Conservation (phyloP, 208 protist genomes). For the Trichomonas tenax region DNA sequence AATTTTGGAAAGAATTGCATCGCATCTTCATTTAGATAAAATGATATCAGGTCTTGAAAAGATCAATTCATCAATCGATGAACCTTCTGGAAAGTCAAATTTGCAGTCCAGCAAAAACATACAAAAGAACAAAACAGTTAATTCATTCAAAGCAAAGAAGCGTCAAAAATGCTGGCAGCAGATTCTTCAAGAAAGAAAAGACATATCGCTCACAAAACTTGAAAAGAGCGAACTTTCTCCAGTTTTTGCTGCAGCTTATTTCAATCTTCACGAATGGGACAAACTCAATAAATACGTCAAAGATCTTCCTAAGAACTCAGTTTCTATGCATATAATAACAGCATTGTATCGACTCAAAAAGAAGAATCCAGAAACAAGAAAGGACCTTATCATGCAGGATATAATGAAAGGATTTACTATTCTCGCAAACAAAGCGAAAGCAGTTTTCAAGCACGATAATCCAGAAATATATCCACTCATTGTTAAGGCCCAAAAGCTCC, state of each 20-base stretch:
- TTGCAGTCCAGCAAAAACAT: not conserved
- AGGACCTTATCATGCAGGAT: not conserved
- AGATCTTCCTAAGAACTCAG: not conserved
- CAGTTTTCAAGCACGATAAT: not conserved
- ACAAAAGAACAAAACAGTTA: not conserved
- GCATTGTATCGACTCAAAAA: not conserved
- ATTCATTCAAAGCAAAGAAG: not conserved
- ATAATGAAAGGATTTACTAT: not conserved
- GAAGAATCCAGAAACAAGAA: not conserved
- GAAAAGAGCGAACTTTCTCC: not conserved
- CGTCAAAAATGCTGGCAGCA: not conserved
- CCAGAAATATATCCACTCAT: not conserved
- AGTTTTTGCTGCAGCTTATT: not conserved
- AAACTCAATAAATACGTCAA: not conserved
- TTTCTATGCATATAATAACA: not conserved
- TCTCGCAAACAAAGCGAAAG: not conserved
- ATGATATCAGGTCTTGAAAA: not conserved
- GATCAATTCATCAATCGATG: too few relatives aligned
- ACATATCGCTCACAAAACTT: not conserved
- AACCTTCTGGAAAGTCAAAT: not conserved
- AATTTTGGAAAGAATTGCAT: not conserved
- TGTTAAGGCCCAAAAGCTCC: not conserved
- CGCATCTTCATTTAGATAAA: not conserved
- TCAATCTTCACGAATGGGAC: not conserved
- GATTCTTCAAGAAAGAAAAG: not conserved